phyloP scores from a whole-genome alignment of 2,329 filamentous ascomycete species.

The Monilinia fructicola region DNA sequence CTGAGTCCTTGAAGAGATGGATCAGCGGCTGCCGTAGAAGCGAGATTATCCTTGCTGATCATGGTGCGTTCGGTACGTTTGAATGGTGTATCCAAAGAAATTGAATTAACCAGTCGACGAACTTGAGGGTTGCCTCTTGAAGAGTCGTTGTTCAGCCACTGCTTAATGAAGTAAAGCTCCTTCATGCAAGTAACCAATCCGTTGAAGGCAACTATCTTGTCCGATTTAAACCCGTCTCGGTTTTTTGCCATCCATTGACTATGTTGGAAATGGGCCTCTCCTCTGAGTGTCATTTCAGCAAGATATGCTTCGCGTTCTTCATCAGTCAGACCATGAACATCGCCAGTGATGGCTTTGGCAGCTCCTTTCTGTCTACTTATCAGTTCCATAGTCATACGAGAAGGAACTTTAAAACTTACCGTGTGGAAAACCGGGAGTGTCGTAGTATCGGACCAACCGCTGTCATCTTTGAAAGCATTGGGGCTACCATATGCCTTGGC shows the following conservation, averaged over 20 bases:
- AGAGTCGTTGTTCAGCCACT: not conserved
- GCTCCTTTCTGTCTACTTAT: conserved; percentile 2
- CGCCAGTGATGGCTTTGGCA: conserved; percentile 14
- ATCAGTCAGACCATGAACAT: conserved; percentile 8
- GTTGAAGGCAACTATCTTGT: conserved; percentile 16
- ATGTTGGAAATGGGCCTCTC: conserved; percentile 16
- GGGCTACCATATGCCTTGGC: conserved; percentile 16
- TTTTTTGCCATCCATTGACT: conserved; percentile 12
- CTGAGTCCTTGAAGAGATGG: conserved; percentile 4
- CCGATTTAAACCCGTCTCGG: conserved; percentile 2
- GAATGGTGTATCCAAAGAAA: conserved; percentile 11
- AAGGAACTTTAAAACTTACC: conserved; percentile 23
- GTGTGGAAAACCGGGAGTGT: conserved; percentile 6
- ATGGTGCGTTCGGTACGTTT: conserved; percentile 1
- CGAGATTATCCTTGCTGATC: conserved; percentile 3
- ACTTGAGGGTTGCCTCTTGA: not conserved
- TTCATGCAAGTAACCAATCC: conserved; percentile 8
- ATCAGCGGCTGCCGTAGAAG: not conserved
- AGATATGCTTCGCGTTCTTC: conserved; percentile 5
- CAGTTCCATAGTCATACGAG: not conserved
- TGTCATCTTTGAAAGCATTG: conserved; percentile 17
- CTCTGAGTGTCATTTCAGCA: conserved; percentile 2
- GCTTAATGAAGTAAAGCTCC: conserved; percentile 17
- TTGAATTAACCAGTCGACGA: not conserved
- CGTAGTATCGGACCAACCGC: conserved; percentile 14